phyloP scores from a whole-genome alignment of 768 basidiomycete species.

The Strobilomyces dryophilus region DNA sequence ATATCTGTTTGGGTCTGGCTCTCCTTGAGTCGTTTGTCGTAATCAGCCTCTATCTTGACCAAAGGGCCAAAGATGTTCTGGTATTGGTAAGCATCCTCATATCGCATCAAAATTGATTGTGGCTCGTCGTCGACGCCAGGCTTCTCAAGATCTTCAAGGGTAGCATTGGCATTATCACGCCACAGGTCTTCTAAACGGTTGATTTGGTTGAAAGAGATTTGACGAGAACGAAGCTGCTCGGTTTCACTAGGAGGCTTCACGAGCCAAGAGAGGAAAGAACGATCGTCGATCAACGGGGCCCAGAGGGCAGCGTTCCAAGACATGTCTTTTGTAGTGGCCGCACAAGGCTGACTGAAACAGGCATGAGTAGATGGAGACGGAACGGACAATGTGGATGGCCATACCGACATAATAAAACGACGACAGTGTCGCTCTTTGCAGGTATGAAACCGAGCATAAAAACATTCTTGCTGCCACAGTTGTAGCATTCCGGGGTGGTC shows the following conservation, averaged over 20 bases:
- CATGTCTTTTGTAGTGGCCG: slow-evolving; percentile 95
- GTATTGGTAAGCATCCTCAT: slow-evolving; percentile 99
- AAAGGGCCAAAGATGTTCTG: slow-evolving; percentile 99
- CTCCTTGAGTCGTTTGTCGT: slow-evolving; percentile 96
- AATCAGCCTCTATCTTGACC: slow-evolving; percentile 99
- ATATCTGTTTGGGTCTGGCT: slow-evolving; percentile 98
- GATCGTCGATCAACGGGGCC: slow-evolving; percentile 98
- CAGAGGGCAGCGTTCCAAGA: slow-evolving; percentile 98
- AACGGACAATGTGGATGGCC: slow-evolving; percentile 19
- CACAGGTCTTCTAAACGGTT: slow-evolving; percentile 96
- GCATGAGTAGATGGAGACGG: neutral
- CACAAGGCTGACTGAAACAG: slow-evolving; percentile 83
- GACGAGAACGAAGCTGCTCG: slow-evolving; percentile 92
- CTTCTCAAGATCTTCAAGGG: slow-evolving; percentile 94
- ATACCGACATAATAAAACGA: slow-evolving; percentile 93
- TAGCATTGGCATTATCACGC: slow-evolving; percentile 94
- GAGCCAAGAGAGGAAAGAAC: slow-evolving; percentile 98
- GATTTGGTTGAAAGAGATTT: slow-evolving; percentile 96
- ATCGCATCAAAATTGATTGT: slow-evolving; percentile 82
- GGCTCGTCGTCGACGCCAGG: slow-evolving; percentile 98
- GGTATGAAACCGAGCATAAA: slow-evolving; percentile 99
- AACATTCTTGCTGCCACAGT: slow-evolving; percentile 98
- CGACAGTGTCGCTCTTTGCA: slow-evolving; percentile 98
- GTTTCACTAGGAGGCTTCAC: slow-evolving; percentile 96
- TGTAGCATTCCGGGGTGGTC: slow-evolving; percentile 98